Conservation (phyloP, 306 rosid species). For the Pyrus communis region DNA sequence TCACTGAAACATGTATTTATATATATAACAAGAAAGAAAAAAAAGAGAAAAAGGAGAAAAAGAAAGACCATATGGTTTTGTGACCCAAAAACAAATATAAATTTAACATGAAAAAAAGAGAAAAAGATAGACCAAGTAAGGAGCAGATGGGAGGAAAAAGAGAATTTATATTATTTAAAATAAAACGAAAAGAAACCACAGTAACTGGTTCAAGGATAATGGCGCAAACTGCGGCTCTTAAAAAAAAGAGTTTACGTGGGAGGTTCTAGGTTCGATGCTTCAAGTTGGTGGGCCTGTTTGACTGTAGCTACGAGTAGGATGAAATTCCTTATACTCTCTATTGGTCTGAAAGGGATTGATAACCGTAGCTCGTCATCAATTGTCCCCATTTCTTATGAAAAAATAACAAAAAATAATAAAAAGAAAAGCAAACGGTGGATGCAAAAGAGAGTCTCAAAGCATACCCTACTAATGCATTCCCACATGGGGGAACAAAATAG, state of each 20-base stretch:
- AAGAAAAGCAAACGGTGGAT: background rate
- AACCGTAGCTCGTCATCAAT: no score
- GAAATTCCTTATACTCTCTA: no score
- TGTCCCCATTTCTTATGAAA: no score
- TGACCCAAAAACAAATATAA: background rate
- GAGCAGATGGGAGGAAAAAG: background rate
- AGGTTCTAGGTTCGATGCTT: no score
- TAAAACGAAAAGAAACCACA: no score
- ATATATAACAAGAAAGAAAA: background rate
- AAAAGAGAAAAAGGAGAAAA: background rate
- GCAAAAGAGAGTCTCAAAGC: slow-evolving; percentile 1
- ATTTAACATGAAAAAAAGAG: background rate
- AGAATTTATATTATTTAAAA: background rate
- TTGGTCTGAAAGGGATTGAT: accelerated
- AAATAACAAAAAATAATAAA: no score
- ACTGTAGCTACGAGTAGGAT: no score
- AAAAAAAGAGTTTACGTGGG: no score
- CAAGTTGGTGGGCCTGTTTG: no score
- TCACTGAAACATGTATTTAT: background rate
- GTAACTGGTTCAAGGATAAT: no score
- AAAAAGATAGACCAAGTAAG: background rate
- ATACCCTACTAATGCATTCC: background rate
- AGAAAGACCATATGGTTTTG: background rate
- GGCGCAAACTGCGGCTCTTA: no score
- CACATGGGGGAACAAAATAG: slow-evolving; percentile 67